Percentiles rank a stretch among this genome's conserved stretches.
Evolutionary conservation across 2,329 filamentous ascomycete species (phyloP).

Genomic region (Venturia effusa): DNA sequence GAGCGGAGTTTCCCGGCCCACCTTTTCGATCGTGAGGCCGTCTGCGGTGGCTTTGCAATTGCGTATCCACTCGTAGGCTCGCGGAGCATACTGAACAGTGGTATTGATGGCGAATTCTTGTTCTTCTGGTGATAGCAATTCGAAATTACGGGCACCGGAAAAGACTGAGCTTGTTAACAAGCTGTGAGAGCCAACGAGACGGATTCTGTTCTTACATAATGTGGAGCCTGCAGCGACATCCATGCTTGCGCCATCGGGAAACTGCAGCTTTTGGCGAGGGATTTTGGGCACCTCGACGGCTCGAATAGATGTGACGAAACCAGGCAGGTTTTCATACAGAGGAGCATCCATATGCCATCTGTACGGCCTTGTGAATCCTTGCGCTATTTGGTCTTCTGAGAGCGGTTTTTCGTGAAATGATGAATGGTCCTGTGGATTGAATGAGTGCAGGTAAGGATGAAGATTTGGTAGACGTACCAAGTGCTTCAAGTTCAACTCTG

Average conservation of each 20-base stretch:
- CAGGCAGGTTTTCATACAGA: slow-evolving; percentile 20
- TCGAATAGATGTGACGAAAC: slow-evolving; percentile 19
- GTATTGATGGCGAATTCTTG: slow-evolving; percentile 19
- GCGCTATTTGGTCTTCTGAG: slow-evolving; percentile 13
- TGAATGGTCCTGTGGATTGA: slow-evolving; percentile 11
- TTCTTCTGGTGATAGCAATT: slow-evolving; percentile 18
- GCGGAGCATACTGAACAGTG: slow-evolving; percentile 20
- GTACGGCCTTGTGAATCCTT: slow-evolving; percentile 19
- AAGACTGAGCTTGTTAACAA: slow-evolving; percentile 15
- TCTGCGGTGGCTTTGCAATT: slow-evolving; percentile 22
- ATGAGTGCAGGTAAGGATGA: background rate
- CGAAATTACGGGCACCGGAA: slow-evolving; percentile 19
- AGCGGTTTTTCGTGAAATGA: slow-evolving; percentile 23
- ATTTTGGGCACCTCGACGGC: slow-evolving; percentile 16
- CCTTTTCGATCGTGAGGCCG: slow-evolving; percentile 18
- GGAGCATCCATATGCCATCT: slow-evolving; percentile 23
- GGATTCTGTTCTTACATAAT: slow-evolving; percentile 14
- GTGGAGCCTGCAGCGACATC: slow-evolving; percentile 18
- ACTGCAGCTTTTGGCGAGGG: slow-evolving; percentile 18
- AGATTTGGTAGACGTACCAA: slow-evolving; percentile 2
- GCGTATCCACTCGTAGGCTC: slow-evolving; percentile 21
- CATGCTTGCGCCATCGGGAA: slow-evolving; percentile 15
- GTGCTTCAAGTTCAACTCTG: slow-evolving; percentile 16
- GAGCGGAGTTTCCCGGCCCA: slow-evolving; percentile 14
- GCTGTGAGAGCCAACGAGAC: background rate